phyloP scores from a whole-genome alignment of 495 filamentous ascomycete genomes.

The Umbilicaria muhlenbergii region DNA sequence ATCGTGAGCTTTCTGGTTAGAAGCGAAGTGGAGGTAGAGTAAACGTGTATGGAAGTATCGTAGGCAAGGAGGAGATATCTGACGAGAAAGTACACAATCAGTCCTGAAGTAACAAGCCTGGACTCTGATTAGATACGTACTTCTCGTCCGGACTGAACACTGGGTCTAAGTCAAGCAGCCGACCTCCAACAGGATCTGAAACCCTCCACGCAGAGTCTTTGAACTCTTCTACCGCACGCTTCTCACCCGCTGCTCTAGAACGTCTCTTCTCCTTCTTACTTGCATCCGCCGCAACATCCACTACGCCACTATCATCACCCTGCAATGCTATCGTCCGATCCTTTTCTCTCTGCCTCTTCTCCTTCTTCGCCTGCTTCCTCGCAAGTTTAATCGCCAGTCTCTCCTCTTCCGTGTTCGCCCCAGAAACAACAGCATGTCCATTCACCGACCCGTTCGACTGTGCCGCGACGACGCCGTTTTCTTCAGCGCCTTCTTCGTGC shows the following conservation, averaged over 20 bases:
- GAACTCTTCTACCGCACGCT: background rate
- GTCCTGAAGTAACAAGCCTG: background rate
- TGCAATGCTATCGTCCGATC: background rate
- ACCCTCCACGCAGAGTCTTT: constrained; percentile 32
- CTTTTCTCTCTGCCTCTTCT: constrained; percentile 1
- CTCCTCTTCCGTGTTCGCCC: too few species aligned
- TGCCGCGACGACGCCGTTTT: too few species aligned
- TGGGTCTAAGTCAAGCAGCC: constrained; percentile 59
- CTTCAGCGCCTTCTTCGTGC: too few species aligned
- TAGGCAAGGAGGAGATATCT: constrained; percentile 58
- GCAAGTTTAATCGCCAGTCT: too few species aligned
- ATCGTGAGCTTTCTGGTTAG: constrained; percentile 44
- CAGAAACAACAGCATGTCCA: too few species aligned
- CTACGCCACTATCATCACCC: background rate
- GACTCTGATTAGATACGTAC: constrained; percentile 29
- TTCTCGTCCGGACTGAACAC: constrained; percentile 67
- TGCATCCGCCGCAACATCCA: background rate
- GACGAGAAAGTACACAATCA: constrained; percentile 14
- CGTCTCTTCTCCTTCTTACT: background rate
- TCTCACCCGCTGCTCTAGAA: background rate
- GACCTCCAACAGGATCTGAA: constrained; percentile 47
- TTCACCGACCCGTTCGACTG: too few species aligned
- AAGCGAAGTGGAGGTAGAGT: constrained; percentile 65
- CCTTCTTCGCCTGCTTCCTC: constrained; percentile 2
- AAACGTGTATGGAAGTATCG: constrained; percentile 54